These are phyloP conservation scores for Panicum miliaceum DNA, from an alignment of 176 grass and related monocot species.

Conservation along the genomic window DNA sequence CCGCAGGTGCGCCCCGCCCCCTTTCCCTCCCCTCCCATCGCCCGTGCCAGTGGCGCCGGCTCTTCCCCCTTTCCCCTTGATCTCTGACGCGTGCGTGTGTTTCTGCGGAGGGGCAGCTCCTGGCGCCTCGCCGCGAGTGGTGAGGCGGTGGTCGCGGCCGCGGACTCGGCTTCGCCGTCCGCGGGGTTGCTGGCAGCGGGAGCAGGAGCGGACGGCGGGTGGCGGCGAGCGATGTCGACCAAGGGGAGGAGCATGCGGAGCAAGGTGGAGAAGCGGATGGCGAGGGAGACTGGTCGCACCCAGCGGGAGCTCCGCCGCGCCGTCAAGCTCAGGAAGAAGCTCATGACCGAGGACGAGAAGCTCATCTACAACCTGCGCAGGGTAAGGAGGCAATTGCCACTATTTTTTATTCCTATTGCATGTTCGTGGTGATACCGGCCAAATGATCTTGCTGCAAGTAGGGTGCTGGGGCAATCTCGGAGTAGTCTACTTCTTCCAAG, in stretches of 20 bases:
- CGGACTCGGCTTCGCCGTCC: not conserved
- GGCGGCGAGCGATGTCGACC: conserved; percentile 72
- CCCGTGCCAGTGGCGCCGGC: not conserved
- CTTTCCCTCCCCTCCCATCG: no score
- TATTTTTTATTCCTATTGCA: not conserved
- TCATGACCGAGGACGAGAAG: conserved; percentile 97
- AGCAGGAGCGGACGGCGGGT: not conserved
- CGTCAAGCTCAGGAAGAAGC: conserved; percentile 89
- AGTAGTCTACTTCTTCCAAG: not conserved
- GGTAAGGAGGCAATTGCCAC: conserved; percentile 35
- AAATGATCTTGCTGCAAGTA: conserved; percentile 1
- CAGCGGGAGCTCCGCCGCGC: conserved; percentile 84
- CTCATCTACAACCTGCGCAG: conserved; percentile 84
- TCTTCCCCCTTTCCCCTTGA: not conserved
- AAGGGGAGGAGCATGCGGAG: conserved; percentile 88
- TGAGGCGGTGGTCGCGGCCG: not conserved
- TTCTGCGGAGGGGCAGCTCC: conserved; percentile 22
- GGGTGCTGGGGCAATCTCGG: not conserved
- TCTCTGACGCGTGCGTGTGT: not conserved
- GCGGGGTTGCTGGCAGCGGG: not conserved
- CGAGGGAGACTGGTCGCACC: conserved; percentile 85
- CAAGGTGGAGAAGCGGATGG: conserved; percentile 97
- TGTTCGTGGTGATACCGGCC: not conserved
- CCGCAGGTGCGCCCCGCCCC: conserved; percentile 24
- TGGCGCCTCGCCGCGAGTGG: conserved; percentile 6